Base-by-base conservation (phyloP, 2,329 filamentous ascomycete species). In the Diplodia scrobiculata region DNA sequence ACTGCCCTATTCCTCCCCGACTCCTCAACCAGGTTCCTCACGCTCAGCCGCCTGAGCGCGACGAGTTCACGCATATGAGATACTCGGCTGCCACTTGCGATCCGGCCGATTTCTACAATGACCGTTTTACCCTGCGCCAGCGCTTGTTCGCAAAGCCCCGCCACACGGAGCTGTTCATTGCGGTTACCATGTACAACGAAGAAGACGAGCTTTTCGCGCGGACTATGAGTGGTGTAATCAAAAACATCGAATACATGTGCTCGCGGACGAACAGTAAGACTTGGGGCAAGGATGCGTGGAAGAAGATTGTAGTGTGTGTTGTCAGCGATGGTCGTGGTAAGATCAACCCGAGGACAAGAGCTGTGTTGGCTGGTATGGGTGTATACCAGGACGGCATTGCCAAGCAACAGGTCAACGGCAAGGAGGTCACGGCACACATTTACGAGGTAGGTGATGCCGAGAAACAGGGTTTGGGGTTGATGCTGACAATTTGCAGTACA, bases 211-310 rank as follows among this genome's bases (percentile, higher is more conserved):
- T 97, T 67, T 97, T 99, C 75, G 92, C 95, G 27, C 88, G 95
- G 50, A 98, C 95, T 4, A 91, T 99, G 91, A 91, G 89, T 59
- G 95, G 95, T 77, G 92, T 99, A 5, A 94, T 98, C 83, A 98
- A 99, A 82, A 99, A 99, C 77, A 91, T 99, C 71, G 94, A 97
- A 77, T 93, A 94, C 82, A 97, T 99, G 91, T 97, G 95, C 79
- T 92, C 91, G 68, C 87, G 94, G 59, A 92, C 89, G 53, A 92
- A 90, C 76, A 97, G 92, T 80, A 96, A 97, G 80, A 98, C 94
- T 0, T 99, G 95, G 95, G 95, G 95, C 70, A 95, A 96, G 77
- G 92, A 97, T 73, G 93, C 94, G 4, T 99, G 95, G 95, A 98
- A 99, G 83, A 99, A 99, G 83, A 98, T 99, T 72, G 95, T 99